phyloP scores from a whole-genome alignment of 768 basidiomycete species.

The Leccinum imitatum region DNA sequence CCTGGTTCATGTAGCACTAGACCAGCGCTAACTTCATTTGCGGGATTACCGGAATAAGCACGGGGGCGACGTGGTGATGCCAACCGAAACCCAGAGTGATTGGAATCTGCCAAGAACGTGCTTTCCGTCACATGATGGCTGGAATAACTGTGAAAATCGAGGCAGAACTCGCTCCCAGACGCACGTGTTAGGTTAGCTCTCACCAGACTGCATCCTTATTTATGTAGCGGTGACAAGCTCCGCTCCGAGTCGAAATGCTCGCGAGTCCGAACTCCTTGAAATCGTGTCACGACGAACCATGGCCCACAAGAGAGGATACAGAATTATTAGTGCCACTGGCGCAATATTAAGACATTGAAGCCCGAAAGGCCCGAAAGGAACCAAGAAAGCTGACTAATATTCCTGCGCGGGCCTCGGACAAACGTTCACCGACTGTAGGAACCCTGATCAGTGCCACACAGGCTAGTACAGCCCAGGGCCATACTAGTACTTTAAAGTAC shows the following conservation, averaged over 20 bases:
- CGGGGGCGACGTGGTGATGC: no score
- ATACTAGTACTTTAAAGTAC: background rate
- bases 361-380: background rate
- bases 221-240: background rate
- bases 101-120: background rate
- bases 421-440: background rate
- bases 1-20: background rate
- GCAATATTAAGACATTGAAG: background rate
- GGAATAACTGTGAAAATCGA: background rate
- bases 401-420: background rate
- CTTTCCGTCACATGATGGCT: background rate
- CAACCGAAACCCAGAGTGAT: no score
- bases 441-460: background rate
- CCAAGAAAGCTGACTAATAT: background rate
- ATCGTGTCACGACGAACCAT: no score
- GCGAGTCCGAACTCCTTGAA: no score
- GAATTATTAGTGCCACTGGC: background rate
- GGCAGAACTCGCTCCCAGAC: background rate
- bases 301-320: no score
- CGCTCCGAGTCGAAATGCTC: background rate
- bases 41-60: no score
- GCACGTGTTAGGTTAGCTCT: background rate
- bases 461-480: background rate
- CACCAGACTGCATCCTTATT: background rate
- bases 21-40: no score